Evolutionary conservation across 139 green algal genomes (phyloP).

Genomic region (Chlorella sp.): DNA sequence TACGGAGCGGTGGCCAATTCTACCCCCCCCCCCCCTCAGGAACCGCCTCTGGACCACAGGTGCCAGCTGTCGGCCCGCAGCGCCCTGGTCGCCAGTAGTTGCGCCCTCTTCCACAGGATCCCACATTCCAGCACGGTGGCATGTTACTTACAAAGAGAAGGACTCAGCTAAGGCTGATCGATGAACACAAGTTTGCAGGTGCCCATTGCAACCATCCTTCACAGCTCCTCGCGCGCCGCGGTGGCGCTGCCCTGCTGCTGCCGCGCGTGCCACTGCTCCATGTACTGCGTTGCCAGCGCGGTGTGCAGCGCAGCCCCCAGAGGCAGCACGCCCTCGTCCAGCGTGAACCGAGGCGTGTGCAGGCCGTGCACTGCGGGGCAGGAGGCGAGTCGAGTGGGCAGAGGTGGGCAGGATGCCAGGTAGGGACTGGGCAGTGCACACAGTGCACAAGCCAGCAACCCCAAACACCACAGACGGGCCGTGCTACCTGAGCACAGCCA

Average conservation of each 20-base stretch:
- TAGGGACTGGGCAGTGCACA: background rate
- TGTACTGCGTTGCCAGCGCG: slow-evolving; percentile 55
- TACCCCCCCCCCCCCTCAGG: no score
- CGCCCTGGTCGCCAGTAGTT: no score
- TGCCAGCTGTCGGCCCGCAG: no score
- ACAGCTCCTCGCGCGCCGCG: slow-evolving; percentile 20
- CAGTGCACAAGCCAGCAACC: no score
- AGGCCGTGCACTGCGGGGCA: slow-evolving; percentile 54
- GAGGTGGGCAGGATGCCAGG: background rate
- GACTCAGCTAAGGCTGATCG: background rate
- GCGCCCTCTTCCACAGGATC: no score
- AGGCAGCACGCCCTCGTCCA: slow-evolving; percentile 82
- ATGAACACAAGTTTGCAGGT: background rate
- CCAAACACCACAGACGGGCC: background rate
- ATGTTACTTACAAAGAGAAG: background rate
- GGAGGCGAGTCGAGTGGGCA: background rate
- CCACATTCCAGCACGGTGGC: no score
- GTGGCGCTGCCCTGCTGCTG: background rate
- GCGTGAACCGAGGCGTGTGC: slow-evolving; percentile 76
- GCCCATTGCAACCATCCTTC: background rate
- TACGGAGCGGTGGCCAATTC: no score
- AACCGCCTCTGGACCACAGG: no score
- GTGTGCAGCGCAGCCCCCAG: slow-evolving; percentile 81
- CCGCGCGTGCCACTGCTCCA: slow-evolving; percentile 14
- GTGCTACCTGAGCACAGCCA: background rate